Evolutionary conservation across 768 basidiomycete species (phyloP).

Genomic region (Naganishia antarctica): DNA sequence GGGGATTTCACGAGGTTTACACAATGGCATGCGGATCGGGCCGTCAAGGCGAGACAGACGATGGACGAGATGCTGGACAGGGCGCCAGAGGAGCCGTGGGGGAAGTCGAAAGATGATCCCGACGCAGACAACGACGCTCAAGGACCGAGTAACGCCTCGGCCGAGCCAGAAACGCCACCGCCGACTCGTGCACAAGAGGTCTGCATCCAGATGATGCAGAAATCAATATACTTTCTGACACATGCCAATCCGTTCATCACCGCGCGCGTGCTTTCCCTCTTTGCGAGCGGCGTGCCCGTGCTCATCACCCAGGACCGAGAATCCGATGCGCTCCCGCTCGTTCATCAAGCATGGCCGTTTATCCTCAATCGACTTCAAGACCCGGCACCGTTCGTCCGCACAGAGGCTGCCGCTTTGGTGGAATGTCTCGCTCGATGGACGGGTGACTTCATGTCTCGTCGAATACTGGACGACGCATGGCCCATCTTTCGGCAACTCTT

Average conservation of each 20-base stretch:
- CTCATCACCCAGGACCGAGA: conserved; percentile 53
- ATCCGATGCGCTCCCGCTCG: conserved; percentile 70
- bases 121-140: conserved; percentile 32
- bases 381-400: conserved; percentile 63
- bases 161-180: conserved; percentile 52
- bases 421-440: conserved; percentile 64
- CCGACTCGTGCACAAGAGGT: conserved; percentile 69
- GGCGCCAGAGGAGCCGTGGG: conserved; percentile 42
- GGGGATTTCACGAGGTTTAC: conserved; percentile 53
- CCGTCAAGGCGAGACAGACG: conserved; percentile 27
- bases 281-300: conserved; percentile 69
- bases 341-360: conserved; percentile 91
- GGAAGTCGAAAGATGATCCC: conserved; percentile 30
- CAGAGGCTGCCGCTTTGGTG: conserved; percentile 68
- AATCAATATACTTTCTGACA: conserved; percentile 84
- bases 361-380: conserved; percentile 70
- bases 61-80: conserved; percentile 41
- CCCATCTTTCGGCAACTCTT: conserved; percentile 69
- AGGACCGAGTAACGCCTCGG: conserved; percentile 38
- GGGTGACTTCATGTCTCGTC: conserved; percentile 77
- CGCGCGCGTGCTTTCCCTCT: conserved; percentile 69
- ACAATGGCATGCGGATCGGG: conserved; percentile 58
- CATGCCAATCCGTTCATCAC: conserved; percentile 83
- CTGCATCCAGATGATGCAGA: conserved; percentile 76
- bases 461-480: conserved; percentile 91